A percentile compares a stretch with the other conserved stretches of the same genome.
Conservation (phyloP, 2,329 filamentous ascomycete genomes). For the Orbilia oligospora region DNA sequence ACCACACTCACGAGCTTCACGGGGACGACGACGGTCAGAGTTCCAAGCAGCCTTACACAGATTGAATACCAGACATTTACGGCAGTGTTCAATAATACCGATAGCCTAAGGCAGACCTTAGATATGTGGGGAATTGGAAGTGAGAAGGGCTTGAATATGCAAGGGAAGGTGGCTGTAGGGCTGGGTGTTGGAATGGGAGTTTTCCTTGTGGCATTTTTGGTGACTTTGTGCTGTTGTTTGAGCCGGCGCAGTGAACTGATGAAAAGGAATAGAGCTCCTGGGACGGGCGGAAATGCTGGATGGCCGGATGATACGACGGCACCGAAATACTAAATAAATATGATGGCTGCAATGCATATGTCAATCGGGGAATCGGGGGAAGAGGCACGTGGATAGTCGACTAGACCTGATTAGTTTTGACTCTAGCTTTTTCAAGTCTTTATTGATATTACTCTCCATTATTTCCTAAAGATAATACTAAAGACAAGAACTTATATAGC, state of each 20-base stretch:
- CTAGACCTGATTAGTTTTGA: too few relatives aligned
- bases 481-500: too few relatives aligned
- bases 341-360: background rate
- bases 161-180: conserved; percentile 41
- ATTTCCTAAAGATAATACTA: too few relatives aligned
- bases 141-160: conserved; percentile 34
- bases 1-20: conserved; percentile 41
- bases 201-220: conserved; percentile 43
- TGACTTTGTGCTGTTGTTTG: conserved; percentile 35
- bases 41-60: conserved; percentile 41
- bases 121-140: conserved; percentile 35
- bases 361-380: too few relatives aligned
- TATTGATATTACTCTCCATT: too few relatives aligned
- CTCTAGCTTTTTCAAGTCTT: too few relatives aligned
- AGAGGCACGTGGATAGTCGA: too few relatives aligned
- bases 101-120: conserved; percentile 34
- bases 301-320: conserved; percentile 12
- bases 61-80: conserved; percentile 46
- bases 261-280: background rate
- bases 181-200: conserved; percentile 42
- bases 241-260: conserved; percentile 4
- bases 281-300: conserved; percentile 27
- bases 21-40: conserved; percentile 29
- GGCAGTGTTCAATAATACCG: conserved; percentile 28
- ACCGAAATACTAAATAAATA: background rate